Evolutionary conservation across 768 basidiomycete species (phyloP).

Genomic region (Rhizopogon rudus): DNA sequence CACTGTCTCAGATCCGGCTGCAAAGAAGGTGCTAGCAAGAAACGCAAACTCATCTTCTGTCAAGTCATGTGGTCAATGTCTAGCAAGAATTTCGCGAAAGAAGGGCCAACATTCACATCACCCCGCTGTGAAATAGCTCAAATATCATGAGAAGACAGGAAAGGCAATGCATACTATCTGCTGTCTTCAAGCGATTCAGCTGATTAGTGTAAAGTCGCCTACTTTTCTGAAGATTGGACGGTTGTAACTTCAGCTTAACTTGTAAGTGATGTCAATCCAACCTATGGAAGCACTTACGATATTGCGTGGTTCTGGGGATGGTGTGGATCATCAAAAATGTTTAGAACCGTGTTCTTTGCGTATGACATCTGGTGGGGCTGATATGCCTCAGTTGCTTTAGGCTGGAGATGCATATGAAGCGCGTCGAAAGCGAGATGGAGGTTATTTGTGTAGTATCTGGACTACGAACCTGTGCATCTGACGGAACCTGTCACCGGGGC

Average conservation of each 20-base stretch:
- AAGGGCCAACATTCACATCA: neutral
- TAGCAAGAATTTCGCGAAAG: constrained; percentile 33
- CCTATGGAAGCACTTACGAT: constrained; percentile 22
- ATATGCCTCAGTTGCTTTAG: constrained; percentile 38
- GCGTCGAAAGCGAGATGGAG: too few relatives aligned
- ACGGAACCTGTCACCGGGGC: constrained; percentile 45
- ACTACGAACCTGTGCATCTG: constrained; percentile 42
- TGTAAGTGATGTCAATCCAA: too few relatives aligned
- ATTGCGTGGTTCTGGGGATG: constrained; percentile 20
- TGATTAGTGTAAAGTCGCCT: constrained; percentile 13
- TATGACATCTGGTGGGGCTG: constrained; percentile 37
- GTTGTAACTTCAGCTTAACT: neutral
- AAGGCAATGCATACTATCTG: constrained; percentile 28
- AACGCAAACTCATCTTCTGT: too few relatives aligned
- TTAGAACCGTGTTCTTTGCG: constrained; percentile 2
- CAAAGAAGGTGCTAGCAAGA: too few relatives aligned
- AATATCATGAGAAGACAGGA: neutral
- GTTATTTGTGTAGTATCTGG: too few relatives aligned
- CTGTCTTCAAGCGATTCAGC: constrained; percentile 32
- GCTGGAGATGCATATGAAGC: constrained; percentile 46
- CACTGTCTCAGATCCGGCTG: too few relatives aligned
- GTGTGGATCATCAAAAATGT: constrained; percentile 17
- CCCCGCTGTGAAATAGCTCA: neutral
- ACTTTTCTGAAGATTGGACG: too few relatives aligned
- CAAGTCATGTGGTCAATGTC: too few relatives aligned